phyloP scores from a whole-genome alignment of 2,329 filamentous ascomycete species.

The Aspergillus candidus region DNA sequence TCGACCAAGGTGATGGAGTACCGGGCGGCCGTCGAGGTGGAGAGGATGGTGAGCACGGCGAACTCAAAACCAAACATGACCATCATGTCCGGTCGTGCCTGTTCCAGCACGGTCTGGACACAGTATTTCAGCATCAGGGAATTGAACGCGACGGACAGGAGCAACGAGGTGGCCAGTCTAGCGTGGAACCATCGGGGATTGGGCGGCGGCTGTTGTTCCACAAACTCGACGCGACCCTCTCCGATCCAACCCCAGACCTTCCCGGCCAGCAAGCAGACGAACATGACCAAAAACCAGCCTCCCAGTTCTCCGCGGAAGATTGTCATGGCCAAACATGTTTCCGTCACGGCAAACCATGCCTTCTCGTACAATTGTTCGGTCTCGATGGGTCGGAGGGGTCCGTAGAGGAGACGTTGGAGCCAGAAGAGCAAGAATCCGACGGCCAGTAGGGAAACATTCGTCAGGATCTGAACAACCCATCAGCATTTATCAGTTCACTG shows the following conservation, averaged over 20 bases:
- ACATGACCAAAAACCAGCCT: slow-evolving; percentile 94
- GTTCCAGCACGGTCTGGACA: slow-evolving; percentile 72
- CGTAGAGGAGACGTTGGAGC: slow-evolving; percentile 85
- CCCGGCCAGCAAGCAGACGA: slow-evolving; percentile 81
- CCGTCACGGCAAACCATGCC: slow-evolving; percentile 95
- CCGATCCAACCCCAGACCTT: slow-evolving; percentile 99
- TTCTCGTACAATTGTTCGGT: slow-evolving; percentile 96
- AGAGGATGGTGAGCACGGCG: slow-evolving; percentile 74
- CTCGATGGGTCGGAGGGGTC: slow-evolving; percentile 83
- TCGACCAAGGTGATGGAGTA: slow-evolving; percentile 77
- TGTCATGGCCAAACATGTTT: slow-evolving; percentile 96
- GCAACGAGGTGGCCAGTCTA: slow-evolving; percentile 70
- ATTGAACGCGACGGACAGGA: slow-evolving; percentile 75
- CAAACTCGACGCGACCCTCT: slow-evolving; percentile 84
- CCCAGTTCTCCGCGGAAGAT: slow-evolving; percentile 95
- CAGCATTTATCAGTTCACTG: not conserved
- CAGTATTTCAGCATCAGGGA: slow-evolving; percentile 73
- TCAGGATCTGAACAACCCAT: slow-evolving; percentile 61
- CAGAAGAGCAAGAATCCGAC: slow-evolving; percentile 77
- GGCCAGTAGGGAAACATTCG: slow-evolving; percentile 79
- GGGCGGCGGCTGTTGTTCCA: slow-evolving; percentile 89
- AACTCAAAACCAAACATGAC: slow-evolving; percentile 99
- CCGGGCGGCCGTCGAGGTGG: slow-evolving; percentile 68
- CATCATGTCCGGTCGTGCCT: slow-evolving; percentile 97
- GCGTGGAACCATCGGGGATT: slow-evolving; percentile 85